Conservation (phyloP, 768 basidiomycete species). For the Phanerochaete carnosa region DNA sequence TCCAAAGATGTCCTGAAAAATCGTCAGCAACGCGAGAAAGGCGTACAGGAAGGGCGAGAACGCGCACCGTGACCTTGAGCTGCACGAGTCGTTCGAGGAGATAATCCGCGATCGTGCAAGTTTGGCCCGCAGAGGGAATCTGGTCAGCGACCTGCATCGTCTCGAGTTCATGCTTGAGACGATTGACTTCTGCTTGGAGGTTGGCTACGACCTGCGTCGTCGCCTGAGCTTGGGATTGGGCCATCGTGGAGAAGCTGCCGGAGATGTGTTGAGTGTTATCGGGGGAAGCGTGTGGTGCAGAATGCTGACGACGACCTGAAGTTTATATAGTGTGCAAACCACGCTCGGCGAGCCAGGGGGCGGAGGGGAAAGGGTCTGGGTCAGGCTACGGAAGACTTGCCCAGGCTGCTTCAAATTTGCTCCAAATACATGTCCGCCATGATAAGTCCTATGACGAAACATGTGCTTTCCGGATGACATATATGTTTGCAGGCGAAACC, state of each 20-base stretch:
- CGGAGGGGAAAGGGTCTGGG: not conserved
- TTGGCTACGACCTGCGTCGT: constrained; percentile 20
- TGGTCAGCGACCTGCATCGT: constrained; percentile 37
- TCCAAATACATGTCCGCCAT: not conserved
- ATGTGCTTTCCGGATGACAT: no score
- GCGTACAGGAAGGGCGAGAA: not conserved
- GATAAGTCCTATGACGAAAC: not conserved
- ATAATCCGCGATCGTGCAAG: constrained; percentile 55
- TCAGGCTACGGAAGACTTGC: not conserved
- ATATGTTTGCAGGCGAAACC: no score
- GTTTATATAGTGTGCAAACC: not conserved
- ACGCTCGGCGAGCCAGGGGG: not conserved
- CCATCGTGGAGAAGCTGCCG: not conserved
- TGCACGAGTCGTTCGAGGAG: constrained; percentile 61
- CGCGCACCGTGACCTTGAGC: constrained; percentile 55
- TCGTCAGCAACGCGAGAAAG: not conserved
- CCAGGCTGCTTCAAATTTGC: not conserved
- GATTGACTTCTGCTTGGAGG: constrained; percentile 44
- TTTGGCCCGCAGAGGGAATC: constrained; percentile 26
- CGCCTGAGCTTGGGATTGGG: not conserved
- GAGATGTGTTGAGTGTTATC: not conserved
- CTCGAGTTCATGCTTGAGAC: constrained; percentile 45
- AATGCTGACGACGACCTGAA: not conserved
- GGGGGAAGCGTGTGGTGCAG: not conserved
- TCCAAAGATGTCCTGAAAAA: constrained; percentile 70